Evolutionary conservation across 2,329 filamentous ascomycete species (phyloP).

Genomic region (Aspergillus sojae): DNA sequence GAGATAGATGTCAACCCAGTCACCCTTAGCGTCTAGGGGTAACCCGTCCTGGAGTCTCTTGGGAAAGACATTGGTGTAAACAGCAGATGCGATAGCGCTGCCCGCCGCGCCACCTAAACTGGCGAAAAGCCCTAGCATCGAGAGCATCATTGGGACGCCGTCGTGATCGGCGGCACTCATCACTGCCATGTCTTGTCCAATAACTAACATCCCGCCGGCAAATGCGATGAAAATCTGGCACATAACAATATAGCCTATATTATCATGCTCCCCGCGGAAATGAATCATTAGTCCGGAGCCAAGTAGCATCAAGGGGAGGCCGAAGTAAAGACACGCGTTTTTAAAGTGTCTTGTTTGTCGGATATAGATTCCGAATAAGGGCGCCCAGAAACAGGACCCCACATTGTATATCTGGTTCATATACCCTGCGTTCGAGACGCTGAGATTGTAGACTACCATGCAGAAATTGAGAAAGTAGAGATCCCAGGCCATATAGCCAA

Average conservation of each 20-base stretch:
- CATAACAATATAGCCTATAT: slow-evolving; percentile 56
- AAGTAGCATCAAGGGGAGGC: slow-evolving; percentile 53
- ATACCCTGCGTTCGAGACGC: slow-evolving; percentile 47
- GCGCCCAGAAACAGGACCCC: slow-evolving; percentile 54
- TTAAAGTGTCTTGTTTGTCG: slow-evolving; percentile 56
- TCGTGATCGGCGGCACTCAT: slow-evolving; percentile 58
- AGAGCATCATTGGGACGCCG: slow-evolving; percentile 51
- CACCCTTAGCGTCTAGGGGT: background rate
- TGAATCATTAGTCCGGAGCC: slow-evolving; percentile 59
- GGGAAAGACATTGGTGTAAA: background rate
- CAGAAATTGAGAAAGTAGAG: slow-evolving; percentile 58
- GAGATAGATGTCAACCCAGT: background rate
- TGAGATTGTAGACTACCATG: slow-evolving; percentile 55
- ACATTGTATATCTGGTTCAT: slow-evolving; percentile 57
- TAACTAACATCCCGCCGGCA: slow-evolving; percentile 55
- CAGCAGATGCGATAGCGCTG: background rate
- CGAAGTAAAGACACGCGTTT: slow-evolving; percentile 53
- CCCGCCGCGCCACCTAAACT: slow-evolving; percentile 41
- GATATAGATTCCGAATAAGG: slow-evolving; percentile 55
- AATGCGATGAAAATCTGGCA: slow-evolving; percentile 60
- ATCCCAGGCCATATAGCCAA: slow-evolving; percentile 57
- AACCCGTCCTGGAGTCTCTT: background rate
- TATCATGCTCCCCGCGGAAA: slow-evolving; percentile 53
- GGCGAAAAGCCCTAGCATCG: slow-evolving; percentile 36
- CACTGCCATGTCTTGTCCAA: slow-evolving; percentile 60